These are phyloP conservation scores for Pyrus hybrid DNA, from an alignment of 331 rosid species.

Conservation along the genomic window DNA sequence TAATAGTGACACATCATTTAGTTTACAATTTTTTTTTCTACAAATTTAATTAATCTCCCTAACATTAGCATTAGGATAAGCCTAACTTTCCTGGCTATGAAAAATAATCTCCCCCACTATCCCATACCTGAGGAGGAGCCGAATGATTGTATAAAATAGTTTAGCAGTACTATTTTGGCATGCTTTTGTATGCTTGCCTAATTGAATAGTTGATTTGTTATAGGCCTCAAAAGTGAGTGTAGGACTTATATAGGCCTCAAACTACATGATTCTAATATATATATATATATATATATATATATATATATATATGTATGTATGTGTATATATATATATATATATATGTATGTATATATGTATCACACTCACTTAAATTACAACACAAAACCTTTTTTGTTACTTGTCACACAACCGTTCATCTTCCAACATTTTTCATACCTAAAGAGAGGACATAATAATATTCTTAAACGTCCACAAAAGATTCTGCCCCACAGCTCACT, in stretches of 20 bases:
- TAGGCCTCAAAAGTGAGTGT: too few relatives aligned
- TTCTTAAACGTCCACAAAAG: background rate
- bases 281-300: too few relatives aligned
- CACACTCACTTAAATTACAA: too few relatives aligned
- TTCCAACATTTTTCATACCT: background rate
- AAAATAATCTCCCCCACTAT: background rate
- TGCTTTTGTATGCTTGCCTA: background rate
- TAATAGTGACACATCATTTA: background rate
- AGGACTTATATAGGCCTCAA: too few relatives aligned
- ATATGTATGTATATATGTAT: too few relatives aligned
- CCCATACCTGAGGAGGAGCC: background rate
- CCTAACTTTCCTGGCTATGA: background rate
- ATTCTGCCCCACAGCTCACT: background rate
- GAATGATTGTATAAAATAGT: background rate
- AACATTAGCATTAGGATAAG: background rate
- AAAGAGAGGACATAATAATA: background rate
- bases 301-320: too few relatives aligned
- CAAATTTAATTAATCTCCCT: too few relatives aligned
- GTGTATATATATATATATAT: too few relatives aligned
- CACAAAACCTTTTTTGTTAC: background rate
- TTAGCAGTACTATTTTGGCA: background rate
- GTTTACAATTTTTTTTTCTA: too few relatives aligned
- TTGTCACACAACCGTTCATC: background rate
- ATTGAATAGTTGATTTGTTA: too few relatives aligned
- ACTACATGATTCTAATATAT: too few relatives aligned